phyloP scores from a whole-genome alignment of 345 rosid genomes.

The Raphanus raphanistrum region DNA sequence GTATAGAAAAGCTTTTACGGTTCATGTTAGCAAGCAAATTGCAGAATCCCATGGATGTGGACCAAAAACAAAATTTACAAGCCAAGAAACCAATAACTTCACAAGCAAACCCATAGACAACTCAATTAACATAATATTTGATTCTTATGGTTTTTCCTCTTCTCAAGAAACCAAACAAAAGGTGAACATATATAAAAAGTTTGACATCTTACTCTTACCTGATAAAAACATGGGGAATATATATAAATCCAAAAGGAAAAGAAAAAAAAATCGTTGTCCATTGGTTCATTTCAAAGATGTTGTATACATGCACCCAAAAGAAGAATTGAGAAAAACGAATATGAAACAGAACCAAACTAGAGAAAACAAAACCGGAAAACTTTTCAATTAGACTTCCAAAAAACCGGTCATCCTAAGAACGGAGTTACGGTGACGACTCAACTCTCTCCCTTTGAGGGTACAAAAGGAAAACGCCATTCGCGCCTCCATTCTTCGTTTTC shows the following conservation, averaged over 20 bases:
- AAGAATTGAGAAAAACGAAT: not conserved
- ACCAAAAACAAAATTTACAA: slow-evolving; percentile 35
- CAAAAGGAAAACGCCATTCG: slow-evolving; percentile 80
- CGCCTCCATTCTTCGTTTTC: slow-evolving; percentile 47
- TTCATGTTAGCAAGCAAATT: slow-evolving; percentile 23
- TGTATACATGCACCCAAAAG: not conserved
- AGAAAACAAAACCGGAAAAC: slow-evolving; percentile 25
- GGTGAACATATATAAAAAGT: not conserved
- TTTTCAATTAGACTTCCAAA: slow-evolving; percentile 55
- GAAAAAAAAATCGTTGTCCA: not conserved
- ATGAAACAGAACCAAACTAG: not conserved
- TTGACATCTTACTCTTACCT: not conserved
- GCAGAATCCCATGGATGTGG: slow-evolving; percentile 24
- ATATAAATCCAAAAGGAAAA: not conserved
- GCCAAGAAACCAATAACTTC: slow-evolving; percentile 37
- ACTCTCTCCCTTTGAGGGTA: slow-evolving; percentile 78
- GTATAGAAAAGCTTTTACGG: not conserved
- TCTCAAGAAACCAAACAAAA: slow-evolving; percentile 31
- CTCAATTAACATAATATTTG: slow-evolving; percentile 24
- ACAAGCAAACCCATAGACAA: slow-evolving; percentile 29
- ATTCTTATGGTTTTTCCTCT: slow-evolving; percentile 28
- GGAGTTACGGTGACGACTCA: slow-evolving; percentile 74
- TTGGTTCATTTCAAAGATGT: slow-evolving; percentile 5
- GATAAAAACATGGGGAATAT: not conserved
- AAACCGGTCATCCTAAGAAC: slow-evolving; percentile 86